Evolutionary conservation across 2,329 filamentous ascomycete genomes (phyloP), one percentile per base, ranked within the genome.

Genomic region (Epichloe baconii): DNA sequence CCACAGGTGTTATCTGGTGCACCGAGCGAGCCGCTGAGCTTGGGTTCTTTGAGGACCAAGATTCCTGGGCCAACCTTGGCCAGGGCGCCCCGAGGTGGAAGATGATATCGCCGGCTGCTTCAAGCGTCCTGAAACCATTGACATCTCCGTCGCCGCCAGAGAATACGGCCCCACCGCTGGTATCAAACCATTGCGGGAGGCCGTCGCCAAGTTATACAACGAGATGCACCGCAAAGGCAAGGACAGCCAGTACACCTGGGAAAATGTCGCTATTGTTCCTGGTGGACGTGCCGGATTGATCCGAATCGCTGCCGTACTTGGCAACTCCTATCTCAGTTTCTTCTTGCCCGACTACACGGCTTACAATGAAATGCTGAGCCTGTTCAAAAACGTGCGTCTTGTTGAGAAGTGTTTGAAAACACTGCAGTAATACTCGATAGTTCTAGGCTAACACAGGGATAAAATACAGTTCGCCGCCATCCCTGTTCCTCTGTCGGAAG

Each of bases 181-280:
- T 62, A 97, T 96, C 75, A 91, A 88, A 72, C 83, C 88, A 26
- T 75, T 97, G 57, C 79, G 91, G 59, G 86, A 88, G 63, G 91
- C 91, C 17, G 89, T 97, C 44, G 91, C 91, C 52, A 82, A 83
- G 53, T 78, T 97, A 55, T 97, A 97, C 78, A 97, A 97, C 63
- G 85, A 85, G 66, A 86, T 91, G 68, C 91, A 96, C 63, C 83
- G 91, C 57, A 72, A 91, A 71, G 88, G 86, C 63, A 94, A 93
- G 72, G 77, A 82, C 11, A 91, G 85, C 68, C 77, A 94, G 70
- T 97, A 97, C 68, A 94, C 87, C 5, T 96, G 88, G 86, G 91
- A 97, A 74, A 97, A 97, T 67, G 91, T 96, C 17, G 90, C 87
- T 66, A 95, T 97, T 65, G 91, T 97, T 3, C 91, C 91, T 44